These are phyloP conservation scores for Geotrichum fermentans DNA, from an alignment of 1,139 yeast species.

Conservation along the genomic window DNA sequence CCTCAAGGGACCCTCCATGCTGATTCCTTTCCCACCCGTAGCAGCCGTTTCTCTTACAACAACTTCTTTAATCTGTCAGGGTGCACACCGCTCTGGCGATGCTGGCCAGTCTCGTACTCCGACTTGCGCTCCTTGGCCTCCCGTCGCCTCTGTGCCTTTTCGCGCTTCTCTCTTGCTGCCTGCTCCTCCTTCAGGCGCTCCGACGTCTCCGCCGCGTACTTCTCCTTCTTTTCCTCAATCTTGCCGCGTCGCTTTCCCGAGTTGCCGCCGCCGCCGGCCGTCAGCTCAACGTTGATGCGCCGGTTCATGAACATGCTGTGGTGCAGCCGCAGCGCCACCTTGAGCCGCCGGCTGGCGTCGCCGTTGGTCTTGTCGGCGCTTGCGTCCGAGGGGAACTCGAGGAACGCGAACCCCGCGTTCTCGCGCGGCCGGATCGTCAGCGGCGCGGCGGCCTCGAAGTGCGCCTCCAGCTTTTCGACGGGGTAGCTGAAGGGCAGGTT, in stretches of 20 bases:
- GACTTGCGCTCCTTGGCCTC: slow-evolving; percentile 18
- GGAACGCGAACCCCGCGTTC: slow-evolving; percentile 84
- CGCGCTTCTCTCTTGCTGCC: slow-evolving; percentile 31
- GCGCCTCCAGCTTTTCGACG: slow-evolving; percentile 59
- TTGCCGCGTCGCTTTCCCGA: slow-evolving; percentile 64
- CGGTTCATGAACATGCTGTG: slow-evolving; percentile 64
- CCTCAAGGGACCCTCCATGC: too few species aligned
- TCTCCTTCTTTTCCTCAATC: slow-evolving; percentile 72
- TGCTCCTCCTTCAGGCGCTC: slow-evolving; percentile 33
- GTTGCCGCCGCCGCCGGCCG: slow-evolving; percentile 98
- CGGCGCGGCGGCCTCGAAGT: slow-evolving; percentile 71
- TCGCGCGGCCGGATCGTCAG: slow-evolving; percentile 69
- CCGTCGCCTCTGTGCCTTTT: slow-evolving; percentile 22
- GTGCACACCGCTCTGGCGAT: slow-evolving; percentile 43
- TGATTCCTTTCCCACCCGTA: too few species aligned
- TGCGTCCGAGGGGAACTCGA: slow-evolving; percentile 51
- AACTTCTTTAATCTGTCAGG: slow-evolving; percentile 44
- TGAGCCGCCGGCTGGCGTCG: slow-evolving; percentile 59
- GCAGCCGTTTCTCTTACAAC: background rate
- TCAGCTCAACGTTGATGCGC: slow-evolving; percentile 87
- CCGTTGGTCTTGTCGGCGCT: slow-evolving; percentile 39
- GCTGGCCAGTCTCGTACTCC: slow-evolving; percentile 10
- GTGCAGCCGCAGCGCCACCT: slow-evolving; percentile 75
- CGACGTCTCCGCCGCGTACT: slow-evolving; percentile 60
- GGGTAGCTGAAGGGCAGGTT: slow-evolving; percentile 73